Conservation (phyloP, 2,329 filamentous ascomycete species). For the Knufia fluminis region DNA sequence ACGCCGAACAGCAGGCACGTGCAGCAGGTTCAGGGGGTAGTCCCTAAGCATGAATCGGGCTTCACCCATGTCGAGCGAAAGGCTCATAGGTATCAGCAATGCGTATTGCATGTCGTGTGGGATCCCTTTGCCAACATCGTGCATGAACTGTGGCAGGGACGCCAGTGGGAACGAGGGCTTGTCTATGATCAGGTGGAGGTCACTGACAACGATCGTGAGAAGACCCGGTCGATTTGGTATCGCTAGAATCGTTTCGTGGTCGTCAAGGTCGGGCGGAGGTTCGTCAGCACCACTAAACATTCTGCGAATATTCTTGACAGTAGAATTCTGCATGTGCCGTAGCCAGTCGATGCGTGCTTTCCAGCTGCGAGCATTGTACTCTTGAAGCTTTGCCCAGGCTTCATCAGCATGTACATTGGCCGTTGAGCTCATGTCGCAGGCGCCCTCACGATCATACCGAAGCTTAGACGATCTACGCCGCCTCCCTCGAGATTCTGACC, state of each 20-base stretch:
- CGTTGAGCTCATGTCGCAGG: slow-evolving; percentile 60
- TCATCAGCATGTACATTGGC: slow-evolving; percentile 66
- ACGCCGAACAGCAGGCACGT: slow-evolving; percentile 73
- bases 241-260: slow-evolving; percentile 74
- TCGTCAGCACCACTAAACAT: slow-evolving; percentile 77
- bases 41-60: slow-evolving; percentile 78
- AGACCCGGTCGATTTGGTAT: slow-evolving; percentile 78
- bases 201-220: slow-evolving; percentile 69
- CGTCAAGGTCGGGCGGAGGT: slow-evolving; percentile 69
- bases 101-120: slow-evolving; percentile 84
- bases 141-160: slow-evolving; percentile 73
- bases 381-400: slow-evolving; percentile 64
- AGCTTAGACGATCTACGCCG: slow-evolving; percentile 30
- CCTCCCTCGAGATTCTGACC: slow-evolving; percentile 27
- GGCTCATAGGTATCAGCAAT: slow-evolving; percentile 77
- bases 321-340: slow-evolving; percentile 57
- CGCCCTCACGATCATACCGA: slow-evolving; percentile 71
- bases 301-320: slow-evolving; percentile 69
- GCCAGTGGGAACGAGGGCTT: slow-evolving; percentile 83
- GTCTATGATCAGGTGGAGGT: slow-evolving; percentile 76
- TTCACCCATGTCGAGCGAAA: slow-evolving; percentile 85
- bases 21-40: slow-evolving; percentile 84
- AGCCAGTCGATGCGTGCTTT: slow-evolving; percentile 78
- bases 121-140: slow-evolving; percentile 93
- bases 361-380: slow-evolving; percentile 84